Base-by-base conservation (phyloP, 768 basidiomycete genomes). In the Harrya chromipes region DNA sequence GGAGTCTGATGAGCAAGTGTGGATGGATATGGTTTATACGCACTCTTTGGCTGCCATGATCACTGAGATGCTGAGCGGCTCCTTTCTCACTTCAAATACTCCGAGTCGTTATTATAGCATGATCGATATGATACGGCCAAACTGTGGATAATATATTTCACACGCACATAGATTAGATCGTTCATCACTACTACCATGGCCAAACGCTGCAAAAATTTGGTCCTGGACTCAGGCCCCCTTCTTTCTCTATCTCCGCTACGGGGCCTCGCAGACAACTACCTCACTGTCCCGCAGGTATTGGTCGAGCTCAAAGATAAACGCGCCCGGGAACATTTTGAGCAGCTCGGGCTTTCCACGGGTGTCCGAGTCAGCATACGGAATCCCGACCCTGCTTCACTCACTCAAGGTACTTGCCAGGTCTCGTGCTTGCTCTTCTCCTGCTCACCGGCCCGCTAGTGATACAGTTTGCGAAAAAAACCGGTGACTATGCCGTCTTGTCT, bases 221-320 rank as follows among this genome's bases (percentile, higher is more conserved):
- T 98, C 7, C 83, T 98, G 42, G 95, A 98, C 79, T 87, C 95
- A 1, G 94, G 93, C 2, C 94, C 95, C 4, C 74, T 97, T 1
- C 83, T 98, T 4, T 91, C 92, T 4, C 74, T 95, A 3, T 86
- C 88, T 0, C 92, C 94, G 0, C 78, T 98, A 9, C 79, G 91
- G n/a, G 92, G 93, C 11, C 72, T 98, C 23, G 91, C 97, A 17
- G 78, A 86, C 56, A 81, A 81, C 29, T 98, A 88, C 66, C 71
- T 90, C 52, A 95, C 94, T 6, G 88, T 90, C 1, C 94, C 93
- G 0, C 88, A 93, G 58, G 94, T 98, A 9, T 72, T 98, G 26
- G 77, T 82, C 4, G 97, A 99, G 68, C 72, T 99, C 56, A 86
- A 90, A 67, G 95, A 97, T 71, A 83, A 79, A 65, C 83, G 84